phyloP scores from a whole-genome alignment of 306 rosid species.

The Abrus pulchellus region DNA sequence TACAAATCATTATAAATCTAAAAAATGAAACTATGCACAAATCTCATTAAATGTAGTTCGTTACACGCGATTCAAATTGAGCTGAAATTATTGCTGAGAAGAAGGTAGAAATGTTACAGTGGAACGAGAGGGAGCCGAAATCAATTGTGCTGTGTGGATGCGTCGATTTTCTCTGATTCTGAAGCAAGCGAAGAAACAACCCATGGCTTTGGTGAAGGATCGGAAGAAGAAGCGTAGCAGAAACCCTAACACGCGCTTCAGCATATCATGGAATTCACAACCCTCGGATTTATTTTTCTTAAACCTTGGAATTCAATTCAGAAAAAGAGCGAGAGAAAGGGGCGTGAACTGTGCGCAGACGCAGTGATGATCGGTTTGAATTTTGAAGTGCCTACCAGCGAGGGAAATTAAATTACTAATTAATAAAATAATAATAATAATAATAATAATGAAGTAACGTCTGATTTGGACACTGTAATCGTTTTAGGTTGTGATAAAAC shows the following conservation, averaged over 20 bases:
- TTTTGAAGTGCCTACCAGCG: too few relatives aligned
- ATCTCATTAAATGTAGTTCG: not conserved
- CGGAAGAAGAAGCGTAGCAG: constrained; percentile 69
- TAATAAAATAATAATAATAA: too few relatives aligned
- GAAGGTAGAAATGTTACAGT: not conserved
- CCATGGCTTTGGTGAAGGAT: constrained; percentile 72
- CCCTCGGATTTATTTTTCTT: not conserved
- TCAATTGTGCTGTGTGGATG: constrained; percentile 51
- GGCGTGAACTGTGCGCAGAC: constrained; percentile 2
- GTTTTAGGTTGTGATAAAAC: too few relatives aligned
- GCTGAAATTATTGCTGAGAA: constrained; percentile 5
- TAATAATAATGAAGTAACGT: too few relatives aligned
- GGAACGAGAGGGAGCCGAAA: constrained; percentile 55
- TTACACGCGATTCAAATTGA: not conserved
- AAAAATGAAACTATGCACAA: not conserved
- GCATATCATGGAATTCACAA: constrained; percentile 67
- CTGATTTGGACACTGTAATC: too few relatives aligned
- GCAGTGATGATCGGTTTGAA: too few relatives aligned
- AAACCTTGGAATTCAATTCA: constrained; percentile 1
- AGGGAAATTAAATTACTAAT: too few relatives aligned
- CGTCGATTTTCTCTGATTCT: constrained; percentile 63
- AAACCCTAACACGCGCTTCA: constrained; percentile 60
- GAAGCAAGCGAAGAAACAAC: constrained; percentile 90
- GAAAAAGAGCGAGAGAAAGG: not conserved
- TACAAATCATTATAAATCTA: not conserved